Evolutionary conservation across 1,284 basidiomycete genomes (phyloP).

Genomic region (Rhodofomes roseus): DNA sequence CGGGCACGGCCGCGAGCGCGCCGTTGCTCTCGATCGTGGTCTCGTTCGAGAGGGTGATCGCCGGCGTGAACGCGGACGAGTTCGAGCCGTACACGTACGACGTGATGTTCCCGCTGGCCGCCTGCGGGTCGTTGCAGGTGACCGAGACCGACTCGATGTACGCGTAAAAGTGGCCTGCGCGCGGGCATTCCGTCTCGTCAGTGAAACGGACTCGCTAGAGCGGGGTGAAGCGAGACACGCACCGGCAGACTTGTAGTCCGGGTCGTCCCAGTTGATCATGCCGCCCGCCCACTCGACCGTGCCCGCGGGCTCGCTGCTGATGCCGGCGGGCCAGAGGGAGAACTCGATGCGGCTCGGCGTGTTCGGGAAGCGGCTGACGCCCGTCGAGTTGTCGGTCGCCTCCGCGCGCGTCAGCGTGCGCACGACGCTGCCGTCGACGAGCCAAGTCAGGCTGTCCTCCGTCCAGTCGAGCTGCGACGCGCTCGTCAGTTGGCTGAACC

Average conservation of each 20-base stretch:
- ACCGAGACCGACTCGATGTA: slow-evolving; percentile 55
- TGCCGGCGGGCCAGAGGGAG: slow-evolving; percentile 79
- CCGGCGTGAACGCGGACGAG: slow-evolving; percentile 44
- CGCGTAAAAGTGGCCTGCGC: slow-evolving; percentile 55
- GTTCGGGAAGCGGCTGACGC: slow-evolving; percentile 60
- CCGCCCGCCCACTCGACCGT: slow-evolving; percentile 78
- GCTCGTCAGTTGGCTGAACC: background rate
- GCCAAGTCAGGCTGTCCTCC: slow-evolving; percentile 60
- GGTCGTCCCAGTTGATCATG: slow-evolving; percentile 73
- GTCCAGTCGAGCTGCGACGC: slow-evolving; percentile 70
- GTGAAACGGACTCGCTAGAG: slow-evolving; percentile 6
- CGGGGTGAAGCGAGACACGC: slow-evolving; percentile 46
- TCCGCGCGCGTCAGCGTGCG: slow-evolving; percentile 57
- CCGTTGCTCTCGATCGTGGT: slow-evolving; percentile 35
- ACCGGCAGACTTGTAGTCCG: slow-evolving; percentile 54
- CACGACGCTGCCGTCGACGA: slow-evolving; percentile 67
- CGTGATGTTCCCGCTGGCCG: slow-evolving; percentile 39
- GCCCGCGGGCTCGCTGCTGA: slow-evolving; percentile 52
- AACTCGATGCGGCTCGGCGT: slow-evolving; percentile 79
- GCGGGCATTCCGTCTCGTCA: background rate
- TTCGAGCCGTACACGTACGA: slow-evolving; percentile 64
- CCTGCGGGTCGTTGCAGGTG: slow-evolving; percentile 39
- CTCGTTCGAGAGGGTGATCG: slow-evolving; percentile 50
- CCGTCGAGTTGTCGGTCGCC: slow-evolving; percentile 43
- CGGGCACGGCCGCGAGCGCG: slow-evolving; percentile 5